Percentiles rank a stretch among this genome's conserved stretches.
These are phyloP conservation scores for Periconia sp. DNA, from an alignment of 2,329 filamentous ascomycete species.

Conservation along the genomic window DNA sequence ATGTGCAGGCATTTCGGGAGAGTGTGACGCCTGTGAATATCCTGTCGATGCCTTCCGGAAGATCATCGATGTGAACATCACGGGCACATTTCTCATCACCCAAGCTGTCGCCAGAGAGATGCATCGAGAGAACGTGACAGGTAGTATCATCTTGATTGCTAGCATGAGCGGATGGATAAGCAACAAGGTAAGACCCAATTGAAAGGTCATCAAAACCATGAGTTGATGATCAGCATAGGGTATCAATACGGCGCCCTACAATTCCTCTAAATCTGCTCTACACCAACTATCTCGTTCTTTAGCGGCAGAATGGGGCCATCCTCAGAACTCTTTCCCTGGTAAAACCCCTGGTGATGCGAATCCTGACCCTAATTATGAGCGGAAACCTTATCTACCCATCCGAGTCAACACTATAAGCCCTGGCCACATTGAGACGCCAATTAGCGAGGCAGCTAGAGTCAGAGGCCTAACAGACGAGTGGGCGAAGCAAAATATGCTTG, in stretches of 20 bases:
- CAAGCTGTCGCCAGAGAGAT: conserved; percentile 42
- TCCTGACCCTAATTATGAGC: conserved; percentile 17
- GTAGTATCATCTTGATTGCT: conserved; percentile 47
- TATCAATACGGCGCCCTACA: conserved; percentile 56
- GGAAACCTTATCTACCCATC: conserved; percentile 47
- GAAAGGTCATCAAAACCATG: neutral
- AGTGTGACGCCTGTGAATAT: conserved; percentile 41
- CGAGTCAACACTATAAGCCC: conserved; percentile 60
- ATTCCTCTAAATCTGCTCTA: conserved; percentile 61
- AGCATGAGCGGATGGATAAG: conserved; percentile 45
- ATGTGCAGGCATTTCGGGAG: conserved; percentile 37
- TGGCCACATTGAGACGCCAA: conserved; percentile 59
- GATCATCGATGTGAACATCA: conserved; percentile 46
- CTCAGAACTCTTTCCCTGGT: conserved; percentile 49
- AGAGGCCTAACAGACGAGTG: conserved; percentile 38
- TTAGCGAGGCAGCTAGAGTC: conserved; percentile 36
- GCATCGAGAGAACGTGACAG: conserved; percentile 32
- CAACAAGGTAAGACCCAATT: conserved; percentile 27
- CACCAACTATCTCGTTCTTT: conserved; percentile 59
- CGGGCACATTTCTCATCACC: conserved; percentile 44
- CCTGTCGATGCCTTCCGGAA: conserved; percentile 38
- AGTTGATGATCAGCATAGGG: conserved; percentile 27
- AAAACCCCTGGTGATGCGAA: conserved; percentile 25
- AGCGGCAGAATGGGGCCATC: conserved; percentile 56
- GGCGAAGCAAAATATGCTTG: conserved; percentile 43